Base-by-base conservation (phyloP, 257 asterid species). In the Solanum rostratum region DNA sequence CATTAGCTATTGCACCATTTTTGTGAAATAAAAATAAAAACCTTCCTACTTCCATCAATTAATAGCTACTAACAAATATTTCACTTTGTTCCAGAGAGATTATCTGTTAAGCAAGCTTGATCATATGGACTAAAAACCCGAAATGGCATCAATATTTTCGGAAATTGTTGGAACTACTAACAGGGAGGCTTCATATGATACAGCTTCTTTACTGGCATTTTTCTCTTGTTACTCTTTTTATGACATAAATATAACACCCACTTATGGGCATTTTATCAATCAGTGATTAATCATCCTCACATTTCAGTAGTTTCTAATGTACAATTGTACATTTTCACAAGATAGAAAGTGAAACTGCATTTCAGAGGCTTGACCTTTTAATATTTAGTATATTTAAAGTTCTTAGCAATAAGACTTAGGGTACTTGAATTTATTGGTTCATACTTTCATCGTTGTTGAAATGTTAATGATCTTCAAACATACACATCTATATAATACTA, bases 101-200 rank as follows among this genome's bases (percentile, higher is more conserved):
- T 92, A 90, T 95, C 98, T 0, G 81, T 95, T 80, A 95, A 90
- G 91, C 87, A 87, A 66, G 81, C 45, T 16, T 86, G 88, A 90
- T 39, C 24, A 33, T 39, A 49, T 14, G 74, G 22, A 66, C 3
- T 29, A n/a, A n/a, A 66, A 66, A 66, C 24, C 74, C 73, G n/a
- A 29, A 66, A 66, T 46, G 7, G 46, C 22, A 66, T 30, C 13
- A 39, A 66, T 66, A 33, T 39, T 69, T 71, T 62, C 19, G 70
- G 49, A 15, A 62, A 53, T 57, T 22, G 29, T 18, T 69, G 79
- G 79, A 70, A 70, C 53, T 20, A 20, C 53, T 15, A 19, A 39
- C 53, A 19, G 30, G 15, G 79, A 39, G 52, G 79, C 29, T 39
- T 70, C 52, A 39, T 19, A 37, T 39, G 29, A 69, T 19, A 43